These are phyloP conservation scores for Eucalyptus viminalis DNA, from an alignment of 345 rosid genomes.

Conservation along the genomic window DNA sequence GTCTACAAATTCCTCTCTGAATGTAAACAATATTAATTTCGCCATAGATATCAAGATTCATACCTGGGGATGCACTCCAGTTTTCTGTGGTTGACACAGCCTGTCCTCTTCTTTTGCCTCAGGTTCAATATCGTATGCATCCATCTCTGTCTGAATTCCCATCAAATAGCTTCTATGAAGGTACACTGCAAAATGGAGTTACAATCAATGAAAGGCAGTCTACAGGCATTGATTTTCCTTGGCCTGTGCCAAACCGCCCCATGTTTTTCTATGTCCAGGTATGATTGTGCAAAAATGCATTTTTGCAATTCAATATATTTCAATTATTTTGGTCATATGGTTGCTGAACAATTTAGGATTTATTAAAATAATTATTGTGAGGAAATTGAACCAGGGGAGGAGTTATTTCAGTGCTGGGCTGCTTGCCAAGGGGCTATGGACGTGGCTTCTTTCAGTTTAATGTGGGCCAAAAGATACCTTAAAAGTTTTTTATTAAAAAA, in stretches of 20 bases:
- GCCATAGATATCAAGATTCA: background rate
- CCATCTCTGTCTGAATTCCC: slow-evolving; percentile 98
- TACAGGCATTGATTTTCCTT: slow-evolving; percentile 96
- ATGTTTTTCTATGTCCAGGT: slow-evolving; percentile 99
- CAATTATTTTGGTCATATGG: background rate
- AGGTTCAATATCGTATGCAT: slow-evolving; percentile 99
- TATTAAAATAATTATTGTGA: background rate
- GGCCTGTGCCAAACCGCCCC: slow-evolving; percentile 99
- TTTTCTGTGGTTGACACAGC: background rate
- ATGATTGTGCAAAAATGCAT: background rate
- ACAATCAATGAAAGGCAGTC: slow-evolving; percentile 92
- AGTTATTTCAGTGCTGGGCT: background rate
- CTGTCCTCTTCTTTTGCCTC: background rate
- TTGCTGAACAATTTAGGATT: background rate
- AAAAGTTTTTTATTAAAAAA: background rate
- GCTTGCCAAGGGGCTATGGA: background rate
- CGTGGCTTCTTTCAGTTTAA: background rate
- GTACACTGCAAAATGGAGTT: slow-evolving; percentile 98
- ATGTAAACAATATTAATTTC: background rate
- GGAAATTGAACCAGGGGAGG: background rate
- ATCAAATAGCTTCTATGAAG: slow-evolving; percentile 97
- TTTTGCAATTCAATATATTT: background rate
- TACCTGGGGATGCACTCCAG: background rate
- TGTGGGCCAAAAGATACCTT: background rate
- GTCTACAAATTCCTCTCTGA: background rate